Base-by-base conservation (phyloP, 177 flowering plant genomes). In the Telopea speciosissima region DNA sequence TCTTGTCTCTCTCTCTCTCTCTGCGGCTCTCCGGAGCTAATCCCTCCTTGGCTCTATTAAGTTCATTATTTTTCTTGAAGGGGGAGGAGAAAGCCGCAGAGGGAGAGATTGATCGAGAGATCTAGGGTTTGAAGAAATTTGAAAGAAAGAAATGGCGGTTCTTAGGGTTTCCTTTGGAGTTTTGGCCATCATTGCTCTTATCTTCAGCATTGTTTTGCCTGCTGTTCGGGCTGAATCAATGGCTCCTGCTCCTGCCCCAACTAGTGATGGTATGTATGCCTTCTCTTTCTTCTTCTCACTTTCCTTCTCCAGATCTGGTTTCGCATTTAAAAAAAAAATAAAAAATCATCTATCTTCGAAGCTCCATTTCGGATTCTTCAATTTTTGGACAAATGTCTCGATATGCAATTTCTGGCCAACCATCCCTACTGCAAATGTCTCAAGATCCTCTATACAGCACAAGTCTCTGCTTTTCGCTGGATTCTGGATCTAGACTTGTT, bases 161-260 rank as follows among this genome's bases (percentile, higher is more conserved):
- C 77, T 76, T 5, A 85, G 76, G 79, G 75, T 76, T 62, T 65
- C 79, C 0, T 63, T 84, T 11, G 83, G 76, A 24, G 40, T 76
- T 13, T 26, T 81, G 70, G 78, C 73, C 22, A 24, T 73, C 49
- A 61, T 76, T 54, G 70, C 73, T 44, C 72, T 80, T 21, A n/a
- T 84, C 36, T 68, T 81, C 63, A 73, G 72, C 63, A 66, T 82
- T 64, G 73, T 72, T 56, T 71, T 82, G 49, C 78, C 86, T 25
- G 73, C 79, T 19, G 79, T 60, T 65, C 81, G 77, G 54, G 82
- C 83, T 3, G 76, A 79, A 54, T 26, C 82, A 31, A 5, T 31
- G 17, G 79, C 83, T 70, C 88, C 88, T 10, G 82, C 85, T 40
- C 85, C 84, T 40, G 68, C 83, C n/a, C 88, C 88, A 5, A 72